Base-by-base conservation (phyloP, 495 filamentous ascomycete species). In the Aspergillus mulundensis region DNA sequence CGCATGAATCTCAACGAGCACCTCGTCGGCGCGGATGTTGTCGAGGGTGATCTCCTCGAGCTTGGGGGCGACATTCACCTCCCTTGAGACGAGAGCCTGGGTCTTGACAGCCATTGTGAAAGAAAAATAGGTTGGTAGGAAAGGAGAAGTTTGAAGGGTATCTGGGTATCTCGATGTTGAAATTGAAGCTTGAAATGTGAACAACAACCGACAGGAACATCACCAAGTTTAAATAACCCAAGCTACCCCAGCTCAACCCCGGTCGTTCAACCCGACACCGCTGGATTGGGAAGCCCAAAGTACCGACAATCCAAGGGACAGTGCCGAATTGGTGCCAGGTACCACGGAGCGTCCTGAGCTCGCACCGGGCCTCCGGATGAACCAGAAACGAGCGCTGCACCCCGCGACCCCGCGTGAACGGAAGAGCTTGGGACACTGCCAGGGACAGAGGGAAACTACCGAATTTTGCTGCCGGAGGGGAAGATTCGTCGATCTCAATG, bases 1-100 rank as follows among this genome's bases (percentile, higher is more conserved):
- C 18, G 70, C 68, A 53, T 66, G 61, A 47, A 75, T 72, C 50
- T 74, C 57, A 6, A 75, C 64, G 3, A 74, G 62, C 0, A 70
- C 58, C 49, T 76, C 71, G 23, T 73, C 59, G 12, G 36, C 25
- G 25, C 41, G 51, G 2, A 60, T 45, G 3, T 28, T 25, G 41
- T 43, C 54, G 15, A 63, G 50, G 10, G 40, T 20, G 28, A 62
- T 50, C 19, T 42, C 30, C 19, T 51, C 48, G 4, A 61, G 18
- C 46, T 49, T 49, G 1, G 46, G 46, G 36, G 46, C 6, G 46
- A 34, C 46, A 12, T 49, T 49, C 15, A 34, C 46, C 46, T 49
- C 46, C 5, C 46, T 16, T 18, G 46, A 49, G n/a, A 49, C 25
- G 25, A 49, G 46, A 4, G 46, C 46, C n/a, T 36, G 46, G 5